A percentile compares a stretch with the other conserved stretches of the same genome.
phyloP scores from a whole-genome alignment of 2,329 filamentous ascomycete species.

The Akanthomyces muscarius region DNA sequence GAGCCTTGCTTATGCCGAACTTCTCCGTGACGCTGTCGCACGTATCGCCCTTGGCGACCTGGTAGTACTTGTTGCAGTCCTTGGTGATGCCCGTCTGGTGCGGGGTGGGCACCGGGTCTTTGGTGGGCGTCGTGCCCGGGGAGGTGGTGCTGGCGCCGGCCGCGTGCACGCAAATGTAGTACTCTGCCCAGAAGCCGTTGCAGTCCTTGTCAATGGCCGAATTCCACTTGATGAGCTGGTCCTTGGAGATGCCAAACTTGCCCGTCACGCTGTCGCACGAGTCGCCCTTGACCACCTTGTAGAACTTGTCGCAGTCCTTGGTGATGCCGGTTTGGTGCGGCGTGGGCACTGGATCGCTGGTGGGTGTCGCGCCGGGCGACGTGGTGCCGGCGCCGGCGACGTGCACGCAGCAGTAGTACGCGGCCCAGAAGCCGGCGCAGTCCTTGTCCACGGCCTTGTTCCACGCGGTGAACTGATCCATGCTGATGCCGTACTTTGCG shows the following conservation, averaged over 20 bases:
- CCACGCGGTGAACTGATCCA: slow-evolving; percentile 16
- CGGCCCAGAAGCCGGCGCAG: slow-evolving; percentile 4
- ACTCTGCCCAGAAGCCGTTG: slow-evolving; percentile 1
- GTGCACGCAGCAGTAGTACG: slow-evolving; percentile 7
- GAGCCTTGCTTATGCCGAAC: not conserved
- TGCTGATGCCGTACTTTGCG: slow-evolving; percentile 9
- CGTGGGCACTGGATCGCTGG: not conserved
- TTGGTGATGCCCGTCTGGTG: slow-evolving; percentile 10
- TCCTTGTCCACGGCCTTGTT: slow-evolving; percentile 12
- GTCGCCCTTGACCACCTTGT: slow-evolving; percentile 5
- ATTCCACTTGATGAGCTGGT: slow-evolving; percentile 16
- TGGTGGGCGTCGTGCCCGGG: not conserved
- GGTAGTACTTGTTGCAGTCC: slow-evolving; percentile 15
- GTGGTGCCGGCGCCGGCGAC: slow-evolving; percentile 1
- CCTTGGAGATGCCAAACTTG: slow-evolving; percentile 1
- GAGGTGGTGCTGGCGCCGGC: not conserved
- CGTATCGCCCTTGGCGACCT: not conserved
- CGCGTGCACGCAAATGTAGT: slow-evolving; percentile 3
- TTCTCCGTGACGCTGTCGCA: slow-evolving; percentile 7
- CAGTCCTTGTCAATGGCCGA: slow-evolving; percentile 7
- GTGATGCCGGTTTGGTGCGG: slow-evolving; percentile 15
- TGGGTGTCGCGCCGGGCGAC: not conserved
- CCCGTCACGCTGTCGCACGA: slow-evolving; percentile 8
- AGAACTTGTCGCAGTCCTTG: slow-evolving; percentile 10
- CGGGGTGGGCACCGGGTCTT: not conserved